Base-by-base conservation (phyloP, 257 asterid species). In the Ilex asprella region DNA sequence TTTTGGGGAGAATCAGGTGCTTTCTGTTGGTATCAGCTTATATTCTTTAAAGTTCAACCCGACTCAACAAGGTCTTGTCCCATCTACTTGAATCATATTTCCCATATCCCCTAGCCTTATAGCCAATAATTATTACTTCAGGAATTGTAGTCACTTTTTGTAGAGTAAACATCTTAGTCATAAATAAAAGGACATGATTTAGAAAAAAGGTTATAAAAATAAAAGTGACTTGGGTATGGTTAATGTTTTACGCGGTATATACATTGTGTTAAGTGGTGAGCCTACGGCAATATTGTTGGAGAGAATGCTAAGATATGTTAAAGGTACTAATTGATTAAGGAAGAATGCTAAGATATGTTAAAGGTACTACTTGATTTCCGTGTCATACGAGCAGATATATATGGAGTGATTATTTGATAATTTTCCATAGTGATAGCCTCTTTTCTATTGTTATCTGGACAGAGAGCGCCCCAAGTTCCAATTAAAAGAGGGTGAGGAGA, bases 1-100 rank as follows among this genome's bases (percentile, higher is more conserved):
- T 93, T 71, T 69, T 87, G 79, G 99, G 89, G 83, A 81, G 91
- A 80, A 93, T 93, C 88, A 87, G 95, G 99, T 93, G 29, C 53
- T 65, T 64, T 46, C 52, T 46, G n/a, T 46, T 46, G 52, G 12
- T 12, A 10, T 14, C 52, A 46, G n/a, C n/a, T 46, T 2, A 10
- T 46, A 10, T 46, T 46, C 15, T 10, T 10, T 10, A 46, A 46
- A 46, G 6, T 35, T 4, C 41, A 8, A 35, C 41, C 8, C 41
- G 8, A 35, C 41, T 35, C 41, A 35, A 8, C 41, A 4, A 35
- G 8, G 41, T 35, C 41, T 35, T 35, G 41, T 35, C 41, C 41
- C 41, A 35, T 0, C 8, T 35, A 35, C 27, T 21, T 21, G 27
- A 21, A 21, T 21, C 27, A 21, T 21, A 21, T 21, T 8, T 35